Percentiles rank a stretch among this genome's conserved stretches.
Conservation (phyloP, 2,329 filamentous ascomycete species). For the Hymenoscyphus salicellus region DNA sequence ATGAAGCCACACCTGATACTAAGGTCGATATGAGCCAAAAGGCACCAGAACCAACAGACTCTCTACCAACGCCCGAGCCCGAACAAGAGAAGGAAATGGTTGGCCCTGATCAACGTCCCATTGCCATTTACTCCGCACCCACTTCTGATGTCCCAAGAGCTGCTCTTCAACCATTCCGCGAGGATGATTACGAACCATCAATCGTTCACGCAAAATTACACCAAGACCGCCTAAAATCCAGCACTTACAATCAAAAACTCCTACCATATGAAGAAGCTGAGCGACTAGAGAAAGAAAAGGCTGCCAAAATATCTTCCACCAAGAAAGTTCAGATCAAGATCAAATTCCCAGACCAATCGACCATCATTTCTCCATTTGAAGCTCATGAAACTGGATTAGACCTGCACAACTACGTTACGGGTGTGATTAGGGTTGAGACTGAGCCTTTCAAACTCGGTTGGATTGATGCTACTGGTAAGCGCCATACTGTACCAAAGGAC, state of each 20-base stretch:
- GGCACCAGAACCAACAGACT: background rate
- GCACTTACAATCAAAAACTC: constrained; percentile 70
- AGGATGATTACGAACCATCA: constrained; percentile 73
- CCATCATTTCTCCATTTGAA: constrained; percentile 68
- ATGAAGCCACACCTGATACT: background rate
- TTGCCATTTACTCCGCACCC: constrained; percentile 77
- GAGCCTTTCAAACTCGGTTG: constrained; percentile 66
- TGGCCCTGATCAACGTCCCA: constrained; percentile 44
- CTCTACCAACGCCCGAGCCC: background rate
- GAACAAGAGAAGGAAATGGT: constrained; percentile 17
- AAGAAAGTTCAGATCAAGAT: constrained; percentile 72
- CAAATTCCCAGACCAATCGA: constrained; percentile 82
- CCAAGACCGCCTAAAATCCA: constrained; percentile 63
- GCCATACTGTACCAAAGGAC: constrained; percentile 43
- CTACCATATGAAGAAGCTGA: constrained; percentile 79
- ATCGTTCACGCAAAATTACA: constrained; percentile 73
- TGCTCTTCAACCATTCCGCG: constrained; percentile 63
- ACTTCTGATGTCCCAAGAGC: constrained; percentile 71
- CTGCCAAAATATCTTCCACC: constrained; percentile 63
- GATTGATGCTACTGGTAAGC: constrained; percentile 25
- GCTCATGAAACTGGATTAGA: constrained; percentile 65
- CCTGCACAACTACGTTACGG: constrained; percentile 72
- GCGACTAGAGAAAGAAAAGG: constrained; percentile 63
- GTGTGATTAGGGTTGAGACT: constrained; percentile 62
- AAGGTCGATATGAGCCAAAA: background rate